These are phyloP conservation scores for Allomyces macrogynus DNA, from an alignment of 192 early-diverging fungal species.

Conservation along the genomic window DNA sequence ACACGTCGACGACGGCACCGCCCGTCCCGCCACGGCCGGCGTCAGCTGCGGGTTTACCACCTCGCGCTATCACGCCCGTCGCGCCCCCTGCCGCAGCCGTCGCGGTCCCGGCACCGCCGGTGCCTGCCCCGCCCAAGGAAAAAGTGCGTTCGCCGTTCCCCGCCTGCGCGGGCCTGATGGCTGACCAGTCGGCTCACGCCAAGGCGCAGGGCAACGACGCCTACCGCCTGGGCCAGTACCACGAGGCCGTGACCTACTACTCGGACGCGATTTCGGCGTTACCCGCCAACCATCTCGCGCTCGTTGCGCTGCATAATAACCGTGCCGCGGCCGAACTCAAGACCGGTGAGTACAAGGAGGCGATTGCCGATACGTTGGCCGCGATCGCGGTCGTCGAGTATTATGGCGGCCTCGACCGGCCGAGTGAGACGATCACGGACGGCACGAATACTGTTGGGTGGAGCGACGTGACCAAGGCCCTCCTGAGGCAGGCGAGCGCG, in stretches of 20 bases:
- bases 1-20: not conserved
- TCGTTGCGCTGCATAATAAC: constrained; percentile 59
- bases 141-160: not conserved
- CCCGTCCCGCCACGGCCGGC: not conserved
- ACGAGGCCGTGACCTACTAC: constrained; percentile 54
- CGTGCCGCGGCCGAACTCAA: constrained; percentile 61
- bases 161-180: not conserved
- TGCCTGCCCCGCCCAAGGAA: not conserved
- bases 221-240: constrained; percentile 82
- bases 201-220: constrained; percentile 52
- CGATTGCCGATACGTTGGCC: constrained; percentile 43
- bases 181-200: not conserved
- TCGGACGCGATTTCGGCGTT: constrained; percentile 38
- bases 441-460: not conserved
- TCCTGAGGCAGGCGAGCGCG: constrained; percentile 56
- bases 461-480: constrained; percentile 50
- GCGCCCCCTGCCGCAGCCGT: not conserved
- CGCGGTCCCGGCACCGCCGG: not conserved
- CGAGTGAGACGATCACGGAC: constrained; percentile 1
- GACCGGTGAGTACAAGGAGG: constrained; percentile 57
- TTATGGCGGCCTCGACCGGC: constrained; percentile 6
- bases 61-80: not conserved
- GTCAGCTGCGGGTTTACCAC: not conserved
- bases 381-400: constrained; percentile 14
- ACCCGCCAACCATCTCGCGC: constrained; percentile 33